Base-by-base conservation (phyloP, 2,329 filamentous ascomycete genomes). In the Aspergillus fumigatus region DNA sequence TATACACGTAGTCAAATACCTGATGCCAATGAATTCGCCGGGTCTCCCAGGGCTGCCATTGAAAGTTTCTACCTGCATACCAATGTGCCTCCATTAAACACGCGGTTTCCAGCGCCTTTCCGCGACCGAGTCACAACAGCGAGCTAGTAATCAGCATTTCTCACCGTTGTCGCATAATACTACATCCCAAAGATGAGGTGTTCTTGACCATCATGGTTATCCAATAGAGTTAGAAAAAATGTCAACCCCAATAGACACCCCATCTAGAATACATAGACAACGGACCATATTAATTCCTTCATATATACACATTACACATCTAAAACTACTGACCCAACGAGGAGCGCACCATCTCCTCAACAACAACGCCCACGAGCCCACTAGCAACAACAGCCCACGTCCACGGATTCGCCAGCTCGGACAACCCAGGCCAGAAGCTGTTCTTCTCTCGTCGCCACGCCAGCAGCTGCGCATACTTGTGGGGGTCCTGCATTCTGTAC, bases 391-490 rank as follows among this genome's bases (percentile, higher is more conserved):
- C 76, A 23, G 73, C 73, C 79, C 82, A 82, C 2, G 80, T 66
- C 84, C 83, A 86, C 57, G 79, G 79, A 60, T 85, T 86, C 23
- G 64, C 68, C 7, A 81, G 54, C 68, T 85, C 81, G 29, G 73
- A 67, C 1, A 76, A 50, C 10, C 72, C 72, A 1, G 83, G 84
- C 83, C 83, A 87, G 70, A 86, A 83, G 41, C 81, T 80, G 62
- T 87, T 85, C 69, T 84, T 83, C 63, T 82, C 77, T 23, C 69
- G 59, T 51, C 76, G 75, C 73, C 81, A 86, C 53, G 77, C 67
- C 63, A 79, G 72, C 21, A 86, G 73, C 60, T 86, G 78, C 47
- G 75, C 71, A 51, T 80, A 77, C 68, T 86, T 86, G 49, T 75
- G 67, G 4, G 77, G 75, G 56, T 80, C 77, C 14, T 78, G 76